phyloP scores from a whole-genome alignment of 2,329 filamentous ascomycete genomes.

The Diaporthe eres region DNA sequence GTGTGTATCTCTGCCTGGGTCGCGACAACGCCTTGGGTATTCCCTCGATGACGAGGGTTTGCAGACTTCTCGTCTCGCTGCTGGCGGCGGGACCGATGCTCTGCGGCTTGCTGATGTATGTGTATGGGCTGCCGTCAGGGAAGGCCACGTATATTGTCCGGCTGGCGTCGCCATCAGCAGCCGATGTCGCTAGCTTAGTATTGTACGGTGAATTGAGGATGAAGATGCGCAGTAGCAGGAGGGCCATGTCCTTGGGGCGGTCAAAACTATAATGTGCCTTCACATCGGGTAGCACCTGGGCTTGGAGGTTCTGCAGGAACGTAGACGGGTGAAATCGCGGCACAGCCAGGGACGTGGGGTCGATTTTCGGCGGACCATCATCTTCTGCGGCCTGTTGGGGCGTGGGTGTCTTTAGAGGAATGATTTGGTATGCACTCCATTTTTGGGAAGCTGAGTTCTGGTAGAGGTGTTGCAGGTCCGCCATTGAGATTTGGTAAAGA shows the following conservation, averaged over 20 bases:
- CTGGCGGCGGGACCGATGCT: slow-evolving; percentile 56
- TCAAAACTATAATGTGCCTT: slow-evolving; percentile 89
- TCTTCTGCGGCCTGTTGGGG: slow-evolving; percentile 50
- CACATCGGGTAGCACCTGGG: slow-evolving; percentile 81
- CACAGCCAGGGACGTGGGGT: slow-evolving; percentile 63
- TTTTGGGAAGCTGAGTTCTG: slow-evolving; percentile 74
- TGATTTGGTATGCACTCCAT: slow-evolving; percentile 74
- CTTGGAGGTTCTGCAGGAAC: slow-evolving; percentile 82
- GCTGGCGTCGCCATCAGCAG: slow-evolving; percentile 72
- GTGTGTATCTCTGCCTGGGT: slow-evolving; percentile 78
- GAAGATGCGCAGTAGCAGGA: slow-evolving; percentile 83
- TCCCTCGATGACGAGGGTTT: slow-evolving; percentile 80
- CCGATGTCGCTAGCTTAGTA: slow-evolving; percentile 63
- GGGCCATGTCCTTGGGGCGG: slow-evolving; percentile 76
- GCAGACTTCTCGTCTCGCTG: slow-evolving; percentile 74
- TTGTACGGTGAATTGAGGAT: slow-evolving; percentile 87
- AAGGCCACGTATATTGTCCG: slow-evolving; percentile 86
- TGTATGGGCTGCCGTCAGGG: slow-evolving; percentile 82
- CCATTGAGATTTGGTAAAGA: slow-evolving; percentile 77
- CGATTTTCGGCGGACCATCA: slow-evolving; percentile 57
- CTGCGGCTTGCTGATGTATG: slow-evolving; percentile 75
- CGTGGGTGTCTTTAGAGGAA: slow-evolving; percentile 61
- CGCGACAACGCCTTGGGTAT: slow-evolving; percentile 87
- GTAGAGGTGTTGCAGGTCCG: slow-evolving; percentile 76
- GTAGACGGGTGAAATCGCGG: slow-evolving; percentile 86